These are phyloP conservation scores for Gaertneriomyces sp. DNA, from an alignment of 192 early-diverging fungal species.

Conservation along the genomic window DNA sequence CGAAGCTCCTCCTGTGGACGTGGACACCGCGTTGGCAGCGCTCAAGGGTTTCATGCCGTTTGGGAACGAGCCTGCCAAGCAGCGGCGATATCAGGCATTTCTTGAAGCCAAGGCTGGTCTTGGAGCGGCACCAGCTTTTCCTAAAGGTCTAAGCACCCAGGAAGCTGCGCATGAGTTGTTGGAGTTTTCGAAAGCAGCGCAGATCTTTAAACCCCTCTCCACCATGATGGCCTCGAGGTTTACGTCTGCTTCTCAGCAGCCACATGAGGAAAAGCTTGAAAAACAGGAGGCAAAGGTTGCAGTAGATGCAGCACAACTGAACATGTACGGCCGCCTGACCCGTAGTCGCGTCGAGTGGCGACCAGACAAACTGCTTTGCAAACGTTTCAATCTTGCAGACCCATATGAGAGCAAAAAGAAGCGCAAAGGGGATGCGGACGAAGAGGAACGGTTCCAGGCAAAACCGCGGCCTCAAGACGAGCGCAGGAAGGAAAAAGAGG, in stretches of 20 bases:
- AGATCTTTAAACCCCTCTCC: conserved; percentile 69
- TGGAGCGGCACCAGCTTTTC: conserved; percentile 11
- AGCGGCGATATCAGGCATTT: conserved; percentile 68
- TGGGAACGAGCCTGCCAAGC: conserved; percentile 63
- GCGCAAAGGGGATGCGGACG: conserved; percentile 22
- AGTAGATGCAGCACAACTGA: conserved; percentile 15
- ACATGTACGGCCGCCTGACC: conserved; percentile 67
- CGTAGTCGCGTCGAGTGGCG: conserved; percentile 55
- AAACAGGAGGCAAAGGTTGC: conserved; percentile 9
- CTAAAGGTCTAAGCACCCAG: conserved; percentile 18
- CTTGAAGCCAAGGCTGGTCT: conserved; percentile 63
- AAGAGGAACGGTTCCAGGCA: conserved; percentile 12
- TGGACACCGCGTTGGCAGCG: conserved; percentile 62
- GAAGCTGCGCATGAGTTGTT: conserved; percentile 56
- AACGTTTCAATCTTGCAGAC: conserved; percentile 71
- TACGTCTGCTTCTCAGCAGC: conserved; percentile 42
- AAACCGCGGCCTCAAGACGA: conserved; percentile 10
- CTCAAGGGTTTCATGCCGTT: conserved; percentile 81
- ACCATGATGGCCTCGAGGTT: conserved; percentile 70
- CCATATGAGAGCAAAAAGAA: conserved; percentile 51
- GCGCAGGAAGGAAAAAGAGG: conserved; percentile 32
- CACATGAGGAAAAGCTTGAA: conserved; percentile 3
- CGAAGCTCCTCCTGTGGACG: conserved; percentile 52
- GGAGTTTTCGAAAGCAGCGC: conserved; percentile 74
- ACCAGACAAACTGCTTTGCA: conserved; percentile 68